Percentiles rank a stretch among this genome's conserved stretches.
Evolutionary conservation across 306 rosid genomes (phyloP).

Genomic region (Prinsepia uniflora): DNA sequence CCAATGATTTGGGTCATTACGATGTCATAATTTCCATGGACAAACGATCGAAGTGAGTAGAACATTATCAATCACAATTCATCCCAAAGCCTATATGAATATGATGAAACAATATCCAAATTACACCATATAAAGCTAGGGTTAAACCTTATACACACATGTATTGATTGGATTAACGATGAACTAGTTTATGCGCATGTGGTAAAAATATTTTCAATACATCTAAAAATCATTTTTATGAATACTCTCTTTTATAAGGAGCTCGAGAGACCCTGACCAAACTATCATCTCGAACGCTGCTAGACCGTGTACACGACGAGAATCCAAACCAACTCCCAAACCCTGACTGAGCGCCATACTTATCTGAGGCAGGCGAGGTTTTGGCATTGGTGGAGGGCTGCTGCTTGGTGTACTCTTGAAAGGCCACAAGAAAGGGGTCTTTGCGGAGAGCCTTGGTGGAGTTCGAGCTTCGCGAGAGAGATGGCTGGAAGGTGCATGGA

Average conservation of each 20-base stretch:
- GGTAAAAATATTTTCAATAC: not conserved
- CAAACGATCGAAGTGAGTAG: too few species aligned
- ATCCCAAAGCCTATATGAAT: too few species aligned
- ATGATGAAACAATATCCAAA: too few species aligned
- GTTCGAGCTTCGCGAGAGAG: constrained; percentile 38
- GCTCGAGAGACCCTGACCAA: constrained; percentile 41
- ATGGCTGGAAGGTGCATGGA: constrained; percentile 51
- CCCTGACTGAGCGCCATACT: constrained; percentile 18
- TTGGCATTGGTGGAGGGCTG: constrained; percentile 13
- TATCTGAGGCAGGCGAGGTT: not conserved
- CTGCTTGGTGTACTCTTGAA: constrained; percentile 59
- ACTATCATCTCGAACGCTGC: constrained; percentile 42
- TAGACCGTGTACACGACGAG: constrained; percentile 46
- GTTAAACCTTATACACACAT: not conserved
- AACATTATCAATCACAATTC: too few species aligned
- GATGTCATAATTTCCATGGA: too few species aligned
- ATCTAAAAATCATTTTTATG: too few species aligned
- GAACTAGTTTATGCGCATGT: not conserved
- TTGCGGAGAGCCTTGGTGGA: constrained; percentile 41
- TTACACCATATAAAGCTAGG: too few species aligned
- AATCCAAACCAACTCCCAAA: constrained; percentile 33
- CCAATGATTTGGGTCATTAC: too few species aligned
- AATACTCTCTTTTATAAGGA: constrained; percentile 15
- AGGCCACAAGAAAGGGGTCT: constrained; percentile 72
- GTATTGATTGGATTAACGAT: too few species aligned